A percentile compares a stretch with the other conserved stretches of the same genome.
Evolutionary conservation across 2,329 filamentous ascomycete genomes (phyloP).

Genomic region (Alternaria conjuncta): DNA sequence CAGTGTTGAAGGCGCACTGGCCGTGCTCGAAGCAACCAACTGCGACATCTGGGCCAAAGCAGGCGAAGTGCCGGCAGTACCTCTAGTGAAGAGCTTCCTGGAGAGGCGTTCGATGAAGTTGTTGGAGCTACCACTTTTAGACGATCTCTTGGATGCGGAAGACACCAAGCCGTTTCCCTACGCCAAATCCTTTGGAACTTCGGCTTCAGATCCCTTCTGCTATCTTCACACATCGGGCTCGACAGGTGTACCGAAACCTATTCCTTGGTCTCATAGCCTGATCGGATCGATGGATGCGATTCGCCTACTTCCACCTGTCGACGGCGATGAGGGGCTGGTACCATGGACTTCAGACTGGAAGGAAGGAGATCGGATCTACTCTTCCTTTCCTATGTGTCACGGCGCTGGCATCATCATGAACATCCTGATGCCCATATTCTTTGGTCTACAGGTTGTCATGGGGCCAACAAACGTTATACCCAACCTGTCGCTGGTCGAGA

Average conservation of each 20-base stretch:
- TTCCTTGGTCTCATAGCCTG: conserved; percentile 42
- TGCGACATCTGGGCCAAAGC: conserved; percentile 26
- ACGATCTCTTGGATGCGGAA: conserved; percentile 19
- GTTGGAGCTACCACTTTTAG: conserved; percentile 19
- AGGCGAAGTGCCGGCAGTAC: neutral
- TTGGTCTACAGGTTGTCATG: conserved; percentile 46
- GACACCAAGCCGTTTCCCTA: conserved; percentile 17
- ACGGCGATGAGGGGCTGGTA: conserved; percentile 31
- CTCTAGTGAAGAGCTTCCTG: conserved; percentile 19
- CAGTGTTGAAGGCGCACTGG: conserved; percentile 24
- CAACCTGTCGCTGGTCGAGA: conserved; percentile 46
- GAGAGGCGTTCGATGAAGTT: conserved; percentile 16
- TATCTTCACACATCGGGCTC: conserved; percentile 47
- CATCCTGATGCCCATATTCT: conserved; percentile 49
- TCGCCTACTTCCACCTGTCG: conserved; percentile 40
- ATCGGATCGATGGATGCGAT: conserved; percentile 49
- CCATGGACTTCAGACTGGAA: conserved; percentile 32
- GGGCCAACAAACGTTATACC: conserved; percentile 47
- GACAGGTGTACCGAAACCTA: conserved; percentile 46
- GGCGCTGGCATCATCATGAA: conserved; percentile 53
- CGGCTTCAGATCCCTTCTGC: conserved; percentile 30
- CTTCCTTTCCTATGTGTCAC: conserved; percentile 49
- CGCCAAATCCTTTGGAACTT: conserved; percentile 28
- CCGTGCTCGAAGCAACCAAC: conserved; percentile 25
- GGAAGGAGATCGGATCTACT: conserved; percentile 29